These are phyloP conservation scores for Chloris gayana DNA, from an alignment of 176 grass and related monocot species.

Conservation along the genomic window DNA sequence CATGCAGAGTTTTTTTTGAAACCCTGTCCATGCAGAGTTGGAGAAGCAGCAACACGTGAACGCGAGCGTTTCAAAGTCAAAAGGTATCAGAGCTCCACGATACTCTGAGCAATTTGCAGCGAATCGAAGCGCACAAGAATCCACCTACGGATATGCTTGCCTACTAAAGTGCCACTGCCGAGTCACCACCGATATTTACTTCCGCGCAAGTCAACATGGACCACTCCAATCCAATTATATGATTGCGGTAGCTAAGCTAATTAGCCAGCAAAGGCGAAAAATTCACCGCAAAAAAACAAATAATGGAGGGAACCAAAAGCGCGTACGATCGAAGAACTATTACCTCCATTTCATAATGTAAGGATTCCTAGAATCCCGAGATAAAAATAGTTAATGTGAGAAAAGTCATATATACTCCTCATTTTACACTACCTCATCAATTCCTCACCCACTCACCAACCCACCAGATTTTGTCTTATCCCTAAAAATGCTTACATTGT, in stretches of 20 bases:
- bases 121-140: background rate
- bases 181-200: background rate
- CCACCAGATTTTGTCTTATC: too few relatives aligned
- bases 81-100: background rate
- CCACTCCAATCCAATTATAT: background rate
- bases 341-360: too few relatives aligned
- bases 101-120: background rate
- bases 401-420: too few relatives aligned
- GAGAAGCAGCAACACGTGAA: background rate
- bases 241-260: too few relatives aligned
- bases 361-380: too few relatives aligned
- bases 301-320: background rate
- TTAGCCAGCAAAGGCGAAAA: background rate
- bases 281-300: background rate
- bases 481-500: too few relatives aligned
- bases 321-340: background rate
- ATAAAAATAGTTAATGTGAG: too few relatives aligned
- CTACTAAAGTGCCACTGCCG: background rate
- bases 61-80: background rate
- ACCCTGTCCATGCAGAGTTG: too few relatives aligned
- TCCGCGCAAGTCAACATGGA: background rate
- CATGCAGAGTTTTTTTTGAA: too few relatives aligned
- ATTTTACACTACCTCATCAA: too few relatives aligned
- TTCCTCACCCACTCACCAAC: too few relatives aligned
- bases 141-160: slow-evolving; percentile 11